A percentile compares a stretch with the other conserved stretches of the same genome.
Evolutionary conservation across 192 early-diverging fungal genomes (phyloP).

Genomic region (Linnemannia elongata): DNA sequence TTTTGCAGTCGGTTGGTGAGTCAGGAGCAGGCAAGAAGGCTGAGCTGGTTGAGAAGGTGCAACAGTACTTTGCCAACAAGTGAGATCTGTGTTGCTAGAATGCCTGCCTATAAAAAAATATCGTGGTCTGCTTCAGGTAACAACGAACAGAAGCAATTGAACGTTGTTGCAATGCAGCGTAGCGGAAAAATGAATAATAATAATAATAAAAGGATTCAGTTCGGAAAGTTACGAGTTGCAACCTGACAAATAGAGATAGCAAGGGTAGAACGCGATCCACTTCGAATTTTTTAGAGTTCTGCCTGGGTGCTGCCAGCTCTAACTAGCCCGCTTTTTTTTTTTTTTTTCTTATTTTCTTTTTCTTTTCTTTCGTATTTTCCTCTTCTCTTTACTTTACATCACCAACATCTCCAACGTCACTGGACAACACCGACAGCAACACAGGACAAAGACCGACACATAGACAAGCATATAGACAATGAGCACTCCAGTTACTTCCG

Average conservation of each 20-base stretch:
- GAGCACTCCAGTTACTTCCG: conserved; percentile 40
- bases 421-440: neutral
- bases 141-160: neutral
- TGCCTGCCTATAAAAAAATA: neutral
- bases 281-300: neutral
- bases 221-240: no score
- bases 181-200: neutral
- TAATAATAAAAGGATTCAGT: neutral
- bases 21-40: conserved; percentile 55
- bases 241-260: neutral
- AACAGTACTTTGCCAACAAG: conserved; percentile 51
- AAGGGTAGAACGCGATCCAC: neutral
- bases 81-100: neutral
- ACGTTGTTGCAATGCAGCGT: neutral
- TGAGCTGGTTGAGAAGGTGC: conserved; percentile 60
- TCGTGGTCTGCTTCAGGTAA: neutral
- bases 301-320: neutral
- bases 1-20: conserved; percentile 46
- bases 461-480: conserved; percentile 3
- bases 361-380: neutral
- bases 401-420: conserved; percentile 3
- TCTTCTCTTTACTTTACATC: neutral
- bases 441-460: neutral
- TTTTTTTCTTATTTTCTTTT: neutral
- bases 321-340: neutral